Evolutionary conservation across 768 basidiomycete species (phyloP).

Genomic region (Ephemerocybe angulata): DNA sequence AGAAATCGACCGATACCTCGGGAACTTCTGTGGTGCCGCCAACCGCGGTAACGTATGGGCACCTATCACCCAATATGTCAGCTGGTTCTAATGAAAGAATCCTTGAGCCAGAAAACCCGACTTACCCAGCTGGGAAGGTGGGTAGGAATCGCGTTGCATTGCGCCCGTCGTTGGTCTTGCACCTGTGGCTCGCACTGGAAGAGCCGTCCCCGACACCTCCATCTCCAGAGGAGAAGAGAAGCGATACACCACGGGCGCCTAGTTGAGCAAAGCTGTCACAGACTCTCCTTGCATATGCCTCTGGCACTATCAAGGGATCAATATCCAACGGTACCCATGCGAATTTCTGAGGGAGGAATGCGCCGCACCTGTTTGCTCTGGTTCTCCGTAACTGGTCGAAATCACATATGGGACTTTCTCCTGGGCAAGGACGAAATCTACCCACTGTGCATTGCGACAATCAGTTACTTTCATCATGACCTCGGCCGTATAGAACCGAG

Average conservation of each 20-base stretch:
- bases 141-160: conserved; percentile 55
- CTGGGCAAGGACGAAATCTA: conserved; percentile 53
- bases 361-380: conserved; percentile 62
- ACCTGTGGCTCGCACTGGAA: conserved; percentile 47
- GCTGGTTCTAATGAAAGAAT: not conserved
- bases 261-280: conserved; percentile 64
- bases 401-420: conserved; percentile 52
- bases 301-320: conserved; percentile 42
- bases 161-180: conserved; percentile 55
- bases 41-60: conserved; percentile 53
- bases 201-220: conserved; percentile 65
- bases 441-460: conserved; percentile 35
- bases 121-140: conserved; percentile 55
- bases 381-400: conserved; percentile 70
- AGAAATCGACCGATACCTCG: conserved; percentile 59
- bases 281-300: conserved; percentile 50
- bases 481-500: not conserved
- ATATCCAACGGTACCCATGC: not conserved
- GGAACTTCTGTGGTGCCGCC: conserved; percentile 62
- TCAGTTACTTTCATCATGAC: not conserved
- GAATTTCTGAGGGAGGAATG: not conserved
- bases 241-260: conserved; percentile 64
- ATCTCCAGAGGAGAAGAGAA: conserved; percentile 67
- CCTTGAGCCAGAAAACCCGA: not conserved
- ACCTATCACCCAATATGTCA: not conserved